These are phyloP conservation scores for Tricladium varicosporioides DNA, from an alignment of 2,329 filamentous ascomycete species.

Conservation along the genomic window DNA sequence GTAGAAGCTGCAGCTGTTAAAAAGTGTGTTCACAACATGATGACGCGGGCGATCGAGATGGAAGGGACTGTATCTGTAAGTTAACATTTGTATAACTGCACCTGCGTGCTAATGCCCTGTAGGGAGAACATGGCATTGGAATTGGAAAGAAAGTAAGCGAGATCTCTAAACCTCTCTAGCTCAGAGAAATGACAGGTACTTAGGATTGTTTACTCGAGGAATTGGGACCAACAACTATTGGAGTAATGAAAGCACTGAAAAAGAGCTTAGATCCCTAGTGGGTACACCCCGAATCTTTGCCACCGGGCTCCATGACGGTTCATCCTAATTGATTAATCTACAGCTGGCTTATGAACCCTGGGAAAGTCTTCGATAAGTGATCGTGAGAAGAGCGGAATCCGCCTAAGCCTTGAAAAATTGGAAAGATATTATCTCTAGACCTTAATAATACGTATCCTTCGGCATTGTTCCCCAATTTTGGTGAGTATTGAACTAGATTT, in stretches of 20 bases:
- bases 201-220: slow-evolving; percentile 1
- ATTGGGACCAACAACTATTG: not conserved
- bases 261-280: not conserved
- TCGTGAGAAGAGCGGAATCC: not conserved
- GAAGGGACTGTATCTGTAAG: slow-evolving; percentile 77
- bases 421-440: too few species aligned
- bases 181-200: not conserved
- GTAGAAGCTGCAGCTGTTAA: slow-evolving; percentile 72
- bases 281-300: not conserved
- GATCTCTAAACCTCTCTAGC: not conserved
- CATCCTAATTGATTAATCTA: not conserved
- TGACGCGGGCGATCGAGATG: slow-evolving; percentile 82
- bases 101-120: not conserved
- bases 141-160: slow-evolving; percentile 59
- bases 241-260: slow-evolving; percentile 4
- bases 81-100: not conserved
- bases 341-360: slow-evolving; percentile 6
- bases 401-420: too few species aligned
- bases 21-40: slow-evolving; percentile 80
- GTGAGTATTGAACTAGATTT: too few species aligned
- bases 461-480: too few species aligned
- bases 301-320: not conserved
- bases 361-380: slow-evolving; percentile 8
- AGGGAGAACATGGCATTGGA: slow-evolving; percentile 79
- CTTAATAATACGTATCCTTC: too few species aligned